Evolutionary conservation across 2,329 filamentous ascomycete genomes (phyloP).

Genomic region (Cladophialophora bantiana): DNA sequence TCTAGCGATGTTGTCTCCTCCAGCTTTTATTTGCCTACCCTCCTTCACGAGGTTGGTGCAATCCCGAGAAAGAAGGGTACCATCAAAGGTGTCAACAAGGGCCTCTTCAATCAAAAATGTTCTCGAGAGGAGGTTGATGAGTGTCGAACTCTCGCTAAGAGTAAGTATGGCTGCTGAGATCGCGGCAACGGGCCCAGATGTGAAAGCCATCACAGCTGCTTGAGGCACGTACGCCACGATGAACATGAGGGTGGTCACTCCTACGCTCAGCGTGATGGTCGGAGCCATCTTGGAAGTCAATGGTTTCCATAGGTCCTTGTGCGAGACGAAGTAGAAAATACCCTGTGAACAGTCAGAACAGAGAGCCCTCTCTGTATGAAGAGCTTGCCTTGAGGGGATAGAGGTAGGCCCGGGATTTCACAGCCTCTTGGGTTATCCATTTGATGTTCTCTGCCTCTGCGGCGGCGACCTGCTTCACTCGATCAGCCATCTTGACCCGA

Average conservation of each 20-base stretch:
- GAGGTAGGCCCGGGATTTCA: constrained; percentile 78
- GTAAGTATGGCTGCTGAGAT: constrained; percentile 67
- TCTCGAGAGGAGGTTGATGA: constrained; percentile 63
- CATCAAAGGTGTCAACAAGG: constrained; percentile 88
- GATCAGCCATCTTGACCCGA: constrained; percentile 46
- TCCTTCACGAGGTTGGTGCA: constrained; percentile 71
- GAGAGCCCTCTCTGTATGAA: background rate
- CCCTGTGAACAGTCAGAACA: constrained; percentile 53
- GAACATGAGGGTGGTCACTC: constrained; percentile 83
- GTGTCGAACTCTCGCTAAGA: constrained; percentile 62
- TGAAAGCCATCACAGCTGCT: constrained; percentile 79
- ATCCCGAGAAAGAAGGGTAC: constrained; percentile 63
- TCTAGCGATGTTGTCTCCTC: constrained; percentile 59
- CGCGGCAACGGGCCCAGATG: constrained; percentile 77
- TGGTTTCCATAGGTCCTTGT: constrained; percentile 66
- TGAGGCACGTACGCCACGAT: constrained; percentile 86
- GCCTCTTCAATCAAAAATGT: constrained; percentile 82
- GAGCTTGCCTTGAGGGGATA: constrained; percentile 76
- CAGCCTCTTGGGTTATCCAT: constrained; percentile 70
- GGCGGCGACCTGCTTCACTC: constrained; percentile 63
- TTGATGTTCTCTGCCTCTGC: constrained; percentile 76
- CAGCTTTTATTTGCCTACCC: constrained; percentile 73
- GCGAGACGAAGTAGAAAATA: constrained; percentile 65
- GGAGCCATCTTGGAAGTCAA: constrained; percentile 63
- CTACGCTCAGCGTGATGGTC: constrained; percentile 73